A percentile compares a stretch with the other conserved stretches of the same genome.
Evolutionary conservation across 805 yeast genomes (phyloP).

Genomic region (Ogataea methylovora): DNA sequence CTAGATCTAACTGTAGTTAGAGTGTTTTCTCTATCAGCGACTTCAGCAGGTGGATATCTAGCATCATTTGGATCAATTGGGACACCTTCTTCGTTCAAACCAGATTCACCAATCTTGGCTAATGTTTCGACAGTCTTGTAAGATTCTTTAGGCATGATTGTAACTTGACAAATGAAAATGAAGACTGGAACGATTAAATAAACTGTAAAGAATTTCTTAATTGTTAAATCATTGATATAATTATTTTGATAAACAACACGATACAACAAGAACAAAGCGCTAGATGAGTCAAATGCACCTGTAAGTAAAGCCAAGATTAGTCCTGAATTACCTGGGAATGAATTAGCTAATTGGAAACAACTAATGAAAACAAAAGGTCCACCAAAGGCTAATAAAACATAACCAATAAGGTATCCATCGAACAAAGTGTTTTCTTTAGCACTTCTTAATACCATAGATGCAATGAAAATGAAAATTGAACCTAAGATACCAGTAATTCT

Average conservation of each 20-base stretch:
- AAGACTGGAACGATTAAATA: slow-evolving; percentile 75
- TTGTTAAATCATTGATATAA: slow-evolving; percentile 19
- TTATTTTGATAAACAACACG: slow-evolving; percentile 51
- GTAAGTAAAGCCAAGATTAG: slow-evolving; percentile 74
- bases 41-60: slow-evolving; percentile 15
- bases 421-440: slow-evolving; percentile 18
- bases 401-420: slow-evolving; percentile 73
- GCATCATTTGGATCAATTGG: slow-evolving; percentile 40
- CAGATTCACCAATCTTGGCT: slow-evolving; percentile 65
- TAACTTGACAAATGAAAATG: slow-evolving; percentile 63
- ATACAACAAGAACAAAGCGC: slow-evolving; percentile 79
- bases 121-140: slow-evolving; percentile 66
- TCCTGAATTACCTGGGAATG: slow-evolving; percentile 79
- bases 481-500: slow-evolving; percentile 73
- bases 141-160: slow-evolving; percentile 73
- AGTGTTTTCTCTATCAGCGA: slow-evolving; percentile 12
- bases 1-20: slow-evolving; percentile 9
- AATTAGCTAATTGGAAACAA: slow-evolving; percentile 82
- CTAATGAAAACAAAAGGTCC: slow-evolving; percentile 94
- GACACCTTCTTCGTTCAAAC: slow-evolving; percentile 63
- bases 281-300: slow-evolving; percentile 91
- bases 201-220: slow-evolving; percentile 53
- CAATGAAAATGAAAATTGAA: slow-evolving; percentile 47
- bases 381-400: slow-evolving; percentile 71
- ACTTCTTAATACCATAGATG: slow-evolving; percentile 31